These are phyloP conservation scores for Potentilla sterilis DNA, from an alignment of 306 rosid genomes.

Conservation along the genomic window DNA sequence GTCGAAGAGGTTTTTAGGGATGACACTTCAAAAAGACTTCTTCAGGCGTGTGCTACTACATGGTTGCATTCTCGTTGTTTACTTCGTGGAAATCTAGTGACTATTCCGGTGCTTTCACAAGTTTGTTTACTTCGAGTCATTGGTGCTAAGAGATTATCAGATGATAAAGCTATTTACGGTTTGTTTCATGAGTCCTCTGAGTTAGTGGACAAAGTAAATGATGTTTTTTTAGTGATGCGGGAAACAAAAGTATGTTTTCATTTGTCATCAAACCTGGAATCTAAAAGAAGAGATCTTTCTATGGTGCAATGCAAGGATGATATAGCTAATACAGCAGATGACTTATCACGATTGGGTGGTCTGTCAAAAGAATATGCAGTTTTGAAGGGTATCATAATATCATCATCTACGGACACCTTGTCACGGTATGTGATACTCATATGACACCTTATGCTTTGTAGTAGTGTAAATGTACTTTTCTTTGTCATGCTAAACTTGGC, in stretches of 20 bases:
- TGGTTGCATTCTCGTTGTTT: constrained; percentile 60
- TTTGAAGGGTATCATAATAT: constrained; percentile 62
- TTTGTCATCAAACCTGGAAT: constrained; percentile 43
- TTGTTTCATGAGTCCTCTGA: constrained; percentile 36
- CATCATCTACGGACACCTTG: constrained; percentile 48
- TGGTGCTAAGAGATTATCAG: constrained; percentile 42
- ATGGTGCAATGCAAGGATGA: constrained; percentile 30
- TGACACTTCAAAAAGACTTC: constrained; percentile 48
- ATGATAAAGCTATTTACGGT: constrained; percentile 27
- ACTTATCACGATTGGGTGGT: constrained; percentile 61
- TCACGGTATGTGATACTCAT: constrained; percentile 55
- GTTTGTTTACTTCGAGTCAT: constrained; percentile 50
- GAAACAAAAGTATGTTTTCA: constrained; percentile 57
- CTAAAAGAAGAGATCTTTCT: constrained; percentile 37
- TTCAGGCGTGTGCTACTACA: constrained; percentile 47
- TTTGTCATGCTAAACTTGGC: not conserved
- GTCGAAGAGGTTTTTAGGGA: constrained; percentile 51
- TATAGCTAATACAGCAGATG: constrained; percentile 27
- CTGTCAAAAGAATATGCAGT: constrained; percentile 70
- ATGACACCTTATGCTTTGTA: not conserved
- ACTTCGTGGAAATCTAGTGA: constrained; percentile 68
- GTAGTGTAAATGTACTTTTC: not conserved
- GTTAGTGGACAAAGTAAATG: constrained; percentile 24
- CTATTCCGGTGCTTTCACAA: constrained; percentile 57
- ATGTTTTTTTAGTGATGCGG: constrained; percentile 47